phyloP scores from a whole-genome alignment of 441 rosid species.

The Jatropha podagrica region DNA sequence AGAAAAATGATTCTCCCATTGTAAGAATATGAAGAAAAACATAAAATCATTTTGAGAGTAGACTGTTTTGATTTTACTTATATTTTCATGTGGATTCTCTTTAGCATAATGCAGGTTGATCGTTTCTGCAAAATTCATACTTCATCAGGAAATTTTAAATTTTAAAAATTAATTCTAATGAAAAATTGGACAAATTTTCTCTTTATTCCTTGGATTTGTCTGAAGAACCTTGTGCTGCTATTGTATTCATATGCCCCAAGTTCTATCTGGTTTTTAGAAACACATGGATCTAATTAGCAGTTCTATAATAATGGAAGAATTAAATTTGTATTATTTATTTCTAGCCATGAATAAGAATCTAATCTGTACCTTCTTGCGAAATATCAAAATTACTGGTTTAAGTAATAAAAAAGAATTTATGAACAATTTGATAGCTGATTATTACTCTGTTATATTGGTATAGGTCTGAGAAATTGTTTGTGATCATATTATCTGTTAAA shows the following conservation, averaged over 20 bases:
- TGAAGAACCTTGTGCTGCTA: neutral
- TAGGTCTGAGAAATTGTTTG: neutral
- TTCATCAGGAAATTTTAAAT: too few relatives aligned
- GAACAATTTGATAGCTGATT: neutral
- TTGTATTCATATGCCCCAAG: neutral
- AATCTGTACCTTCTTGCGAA: neutral
- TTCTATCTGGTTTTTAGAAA: neutral
- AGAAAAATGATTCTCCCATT: neutral
- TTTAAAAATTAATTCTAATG: too few relatives aligned
- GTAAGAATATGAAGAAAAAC: neutral
- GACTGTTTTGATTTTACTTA: neutral
- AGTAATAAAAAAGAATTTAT: neutral
- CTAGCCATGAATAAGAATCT: neutral
- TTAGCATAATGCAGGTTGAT: neutral
- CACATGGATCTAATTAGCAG: neutral
- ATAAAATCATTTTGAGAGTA: too few relatives aligned
- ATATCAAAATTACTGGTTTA: neutral
- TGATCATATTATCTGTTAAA: neutral
- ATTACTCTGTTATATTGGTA: neutral
- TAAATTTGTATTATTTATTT: neutral
- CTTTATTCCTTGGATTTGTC: neutral
- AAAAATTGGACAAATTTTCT: neutral
- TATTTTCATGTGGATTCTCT: neutral
- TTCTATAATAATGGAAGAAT: neutral
- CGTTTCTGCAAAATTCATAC: neutral